Evolutionary conservation across 2,329 filamentous ascomycete species (phyloP).

Genomic region (Calonectria ilicicola): DNA sequence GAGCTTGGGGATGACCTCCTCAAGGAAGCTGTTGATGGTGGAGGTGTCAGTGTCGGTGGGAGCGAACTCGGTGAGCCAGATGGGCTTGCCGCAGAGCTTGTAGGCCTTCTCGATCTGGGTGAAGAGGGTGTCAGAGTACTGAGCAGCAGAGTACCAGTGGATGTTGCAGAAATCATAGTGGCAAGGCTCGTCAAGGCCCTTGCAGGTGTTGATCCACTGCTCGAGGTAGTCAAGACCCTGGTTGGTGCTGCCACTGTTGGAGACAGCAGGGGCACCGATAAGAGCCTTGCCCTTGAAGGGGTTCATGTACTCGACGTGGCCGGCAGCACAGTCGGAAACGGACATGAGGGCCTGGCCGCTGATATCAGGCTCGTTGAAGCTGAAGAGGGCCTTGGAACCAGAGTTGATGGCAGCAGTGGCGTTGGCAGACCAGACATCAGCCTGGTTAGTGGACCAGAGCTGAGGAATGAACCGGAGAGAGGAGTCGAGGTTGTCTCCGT

Average conservation of each 20-base stretch:
- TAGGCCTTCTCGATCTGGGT: conserved; percentile 62
- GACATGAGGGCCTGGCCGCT: conserved; percentile 68
- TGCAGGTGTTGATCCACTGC: conserved; percentile 64
- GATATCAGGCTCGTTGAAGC: conserved; percentile 80
- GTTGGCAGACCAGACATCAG: conserved; percentile 61
- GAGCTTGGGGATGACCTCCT: conserved; percentile 59
- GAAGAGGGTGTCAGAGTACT: conserved; percentile 64
- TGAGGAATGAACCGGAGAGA: conserved; percentile 73
- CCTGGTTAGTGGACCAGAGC: conserved; percentile 69
- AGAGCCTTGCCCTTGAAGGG: conserved; percentile 63
- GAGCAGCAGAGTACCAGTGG: conserved; percentile 72
- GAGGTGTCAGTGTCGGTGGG: conserved; percentile 57
- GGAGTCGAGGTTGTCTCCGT: conserved; percentile 54
- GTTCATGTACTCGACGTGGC: conserved; percentile 67
- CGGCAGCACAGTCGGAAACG: conserved; percentile 62
- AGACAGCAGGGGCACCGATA: conserved; percentile 71
- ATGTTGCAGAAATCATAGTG: conserved; percentile 70
- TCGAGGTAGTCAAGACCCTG: conserved; percentile 70
- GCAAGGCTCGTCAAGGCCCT: conserved; percentile 55
- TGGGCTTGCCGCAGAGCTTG: conserved; percentile 57
- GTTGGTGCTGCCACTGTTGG: conserved; percentile 64
- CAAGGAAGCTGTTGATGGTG: conserved; percentile 61
- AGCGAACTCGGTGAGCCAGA: conserved; percentile 77
- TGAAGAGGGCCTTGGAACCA: conserved; percentile 69
- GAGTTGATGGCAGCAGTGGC: conserved; percentile 63